Base-by-base conservation (phyloP, 768 basidiomycete species). In the Neoboletus subvelutipes region DNA sequence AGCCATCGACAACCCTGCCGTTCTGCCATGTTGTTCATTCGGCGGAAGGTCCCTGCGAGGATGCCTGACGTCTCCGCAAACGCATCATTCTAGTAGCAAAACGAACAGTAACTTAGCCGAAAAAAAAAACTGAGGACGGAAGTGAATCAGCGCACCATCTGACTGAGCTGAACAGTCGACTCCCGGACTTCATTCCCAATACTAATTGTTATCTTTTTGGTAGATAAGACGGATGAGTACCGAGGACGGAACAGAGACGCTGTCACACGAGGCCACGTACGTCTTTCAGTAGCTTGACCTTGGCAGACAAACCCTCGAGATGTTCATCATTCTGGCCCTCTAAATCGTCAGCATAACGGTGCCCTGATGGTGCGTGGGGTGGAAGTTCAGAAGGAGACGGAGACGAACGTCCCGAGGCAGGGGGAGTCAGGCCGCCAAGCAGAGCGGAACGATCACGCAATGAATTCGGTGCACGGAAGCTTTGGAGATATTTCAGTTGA, bases 1-100 rank as follows among this genome's bases (percentile, higher is more conserved):
- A 95, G 77, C 94, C 94, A 98, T 54, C 92, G 90, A 69, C 95
- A 97, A 24, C 95, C 96, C 71, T 98, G 95, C 53, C 90, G 83
- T 56, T 79, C 75, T 1, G 96, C 92, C 97, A 99, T 98, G 73
- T 88, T 92, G 78, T 93, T 95, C 94, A 99, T 94, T 52, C 95
- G 83, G 61, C 88, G 86, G 74, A 98, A 97, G 6, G 97, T 98
- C 3, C 95, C 94, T 31, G 85, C 78, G 13, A 99, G 83, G 57
- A 95, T 88, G 13, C 85, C 89, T 20, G 86, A 85, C n/a, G 97
- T 98, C 68, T 94, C 93, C 41, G 92, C 79, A 67, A 98, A 99
- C 4, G 91, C 87, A 66, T 98, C 95, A 79, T 98, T 98, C 97
- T 98, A 28, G 45, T 42, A 18, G 28, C 47, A 26, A 50, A 37